Base-by-base conservation (phyloP, 768 basidiomycete species). In the Hemileccinum impolitum region DNA sequence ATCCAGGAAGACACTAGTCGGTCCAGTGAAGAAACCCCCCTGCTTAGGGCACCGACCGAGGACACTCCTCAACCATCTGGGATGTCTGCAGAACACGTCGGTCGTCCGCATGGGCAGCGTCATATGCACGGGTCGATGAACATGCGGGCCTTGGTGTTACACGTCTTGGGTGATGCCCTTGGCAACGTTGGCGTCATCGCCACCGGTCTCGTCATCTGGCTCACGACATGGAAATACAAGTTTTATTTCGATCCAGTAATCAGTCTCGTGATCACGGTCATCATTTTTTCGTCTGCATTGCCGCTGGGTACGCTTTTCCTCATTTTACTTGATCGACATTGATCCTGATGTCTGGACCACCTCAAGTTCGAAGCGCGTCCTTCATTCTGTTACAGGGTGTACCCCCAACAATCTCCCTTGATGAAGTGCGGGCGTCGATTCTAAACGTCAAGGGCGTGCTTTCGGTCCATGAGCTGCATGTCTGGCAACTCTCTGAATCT, bases 171-270 rank as follows among this genome's bases (percentile, higher is more conserved):
- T 30, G 95, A 99, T 72, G 95, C 95, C 47, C 79, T 99, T 21
- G 96, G 96, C 43, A 98, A 99, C 67, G 90, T 98, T 53, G 96
- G 96, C 45, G 96, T 99, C 53, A 96, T 99, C 51, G 84, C 87
- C 31, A 91, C 94, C 4, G 96, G 96, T 48, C 80, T 98, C 11
- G 74, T 98, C 63, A 96, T 99, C 62, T 94, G 92, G 94, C 78
- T 89, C 50, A 85, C 87, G 1, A 72, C 81, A 21, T 94, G 90
- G 84, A 69, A 72, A 57, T 94, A 80, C 78, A 92, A 88, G 64
- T 89, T 83, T 61, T 96, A 94, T 72, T 93, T 84, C 56, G 96
- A 99, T 66, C 96, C 96, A 1, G 65, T 87, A 35, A 93, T 99
- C 70, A 92, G 89, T 66, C 76, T 99, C 57, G 76, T 97, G 47